phyloP scores from a whole-genome alignment of 345 rosid genomes.

The Laguncularia racemosa region DNA sequence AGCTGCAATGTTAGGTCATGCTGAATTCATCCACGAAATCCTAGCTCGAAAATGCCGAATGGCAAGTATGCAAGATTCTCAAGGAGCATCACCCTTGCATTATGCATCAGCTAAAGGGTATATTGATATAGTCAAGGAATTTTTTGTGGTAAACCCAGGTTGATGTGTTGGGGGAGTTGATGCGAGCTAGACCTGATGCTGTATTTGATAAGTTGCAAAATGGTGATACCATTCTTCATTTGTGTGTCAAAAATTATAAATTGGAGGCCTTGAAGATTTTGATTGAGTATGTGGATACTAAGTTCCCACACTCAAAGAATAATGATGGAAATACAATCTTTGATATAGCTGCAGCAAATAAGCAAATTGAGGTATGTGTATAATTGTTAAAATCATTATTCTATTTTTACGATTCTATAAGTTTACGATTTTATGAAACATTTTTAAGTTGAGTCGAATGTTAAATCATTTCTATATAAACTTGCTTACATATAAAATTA shows the following conservation, averaged over 20 bases:
- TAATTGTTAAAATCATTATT: too few species aligned
- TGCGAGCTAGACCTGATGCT: not conserved
- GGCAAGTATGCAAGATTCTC: constrained; percentile 8
- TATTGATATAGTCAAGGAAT: not conserved
- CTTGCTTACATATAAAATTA: too few species aligned
- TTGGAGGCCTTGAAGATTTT: constrained; percentile 1
- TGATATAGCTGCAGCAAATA: constrained; percentile 8
- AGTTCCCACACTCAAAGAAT: not conserved
- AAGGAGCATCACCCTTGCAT: constrained; percentile 16
- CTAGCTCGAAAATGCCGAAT: constrained; percentile 3
- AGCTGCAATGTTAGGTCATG: constrained; percentile 11
- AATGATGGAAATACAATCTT: constrained; percentile 3
- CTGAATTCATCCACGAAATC: constrained; percentile 5
- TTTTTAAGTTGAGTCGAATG: too few species aligned
- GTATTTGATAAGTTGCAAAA: not conserved
- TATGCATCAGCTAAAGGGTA: constrained; percentile 12
- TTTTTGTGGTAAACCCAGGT: constrained; percentile 1
- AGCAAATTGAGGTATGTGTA: constrained; percentile 9
- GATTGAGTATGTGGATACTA: not conserved
- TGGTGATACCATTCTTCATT: constrained; percentile 1
- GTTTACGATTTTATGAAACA: too few species aligned
- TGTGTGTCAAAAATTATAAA: not conserved
- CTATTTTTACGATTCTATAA: too few species aligned
- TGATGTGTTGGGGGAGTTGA: constrained; percentile 2
- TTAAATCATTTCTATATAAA: too few species aligned